Conservation (phyloP, 208 protist genomes). For the Trypanosoma caninum region DNA sequence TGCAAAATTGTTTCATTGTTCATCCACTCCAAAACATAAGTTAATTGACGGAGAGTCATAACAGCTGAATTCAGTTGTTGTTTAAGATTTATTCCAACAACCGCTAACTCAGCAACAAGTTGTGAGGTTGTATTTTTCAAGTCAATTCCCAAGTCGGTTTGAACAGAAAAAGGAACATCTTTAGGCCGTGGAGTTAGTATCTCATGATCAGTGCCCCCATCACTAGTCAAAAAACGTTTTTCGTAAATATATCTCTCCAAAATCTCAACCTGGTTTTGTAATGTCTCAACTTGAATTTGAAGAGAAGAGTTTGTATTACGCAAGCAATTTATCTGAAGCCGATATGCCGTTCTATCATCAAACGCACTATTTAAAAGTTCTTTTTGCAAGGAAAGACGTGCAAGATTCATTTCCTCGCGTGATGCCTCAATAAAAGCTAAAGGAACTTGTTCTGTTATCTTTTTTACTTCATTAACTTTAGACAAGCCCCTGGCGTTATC, state of each 20-base stretch:
- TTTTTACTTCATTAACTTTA: constrained; percentile 8
- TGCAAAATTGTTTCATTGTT: constrained; percentile 39
- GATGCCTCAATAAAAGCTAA: constrained; percentile 56
- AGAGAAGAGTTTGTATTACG: constrained; percentile 46
- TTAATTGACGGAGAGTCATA: constrained; percentile 49
- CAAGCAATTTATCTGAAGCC: constrained; percentile 54
- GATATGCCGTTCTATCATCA: constrained; percentile 66
- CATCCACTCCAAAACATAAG: constrained; percentile 52
- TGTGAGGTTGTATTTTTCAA: constrained; percentile 55
- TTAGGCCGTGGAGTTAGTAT: constrained; percentile 63
- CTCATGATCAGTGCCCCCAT: not conserved
- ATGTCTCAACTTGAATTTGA: constrained; percentile 28
- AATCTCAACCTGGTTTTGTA: constrained; percentile 42
- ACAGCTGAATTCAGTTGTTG: constrained; percentile 74
- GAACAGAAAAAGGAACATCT: constrained; percentile 61
- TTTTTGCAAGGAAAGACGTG: constrained; percentile 57
- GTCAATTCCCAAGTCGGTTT: constrained; percentile 73
- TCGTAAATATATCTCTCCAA: constrained; percentile 70
- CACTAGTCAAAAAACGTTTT: constrained; percentile 41
- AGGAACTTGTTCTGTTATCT: constrained; percentile 29
- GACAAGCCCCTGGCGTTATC: not conserved
- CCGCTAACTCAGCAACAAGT: constrained; percentile 58
- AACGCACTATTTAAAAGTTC: constrained; percentile 69
- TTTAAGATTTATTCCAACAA: constrained; percentile 68
- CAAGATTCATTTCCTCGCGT: constrained; percentile 45